Evolutionary conservation across 768 basidiomycete species (phyloP).

Genomic region (Suillus occidentalis): DNA sequence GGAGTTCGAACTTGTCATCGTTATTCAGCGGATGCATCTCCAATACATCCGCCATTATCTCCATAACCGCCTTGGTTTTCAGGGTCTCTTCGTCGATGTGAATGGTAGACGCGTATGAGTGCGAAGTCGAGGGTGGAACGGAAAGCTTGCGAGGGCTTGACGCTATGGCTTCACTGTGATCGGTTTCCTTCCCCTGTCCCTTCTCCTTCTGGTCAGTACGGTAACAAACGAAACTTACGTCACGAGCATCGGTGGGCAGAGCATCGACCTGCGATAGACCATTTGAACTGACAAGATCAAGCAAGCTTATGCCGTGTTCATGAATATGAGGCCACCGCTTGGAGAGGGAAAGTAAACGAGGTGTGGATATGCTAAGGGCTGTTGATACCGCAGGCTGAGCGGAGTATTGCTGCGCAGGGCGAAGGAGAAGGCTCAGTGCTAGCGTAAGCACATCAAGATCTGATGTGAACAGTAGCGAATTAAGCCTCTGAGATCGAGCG

Average conservation of each 20-base stretch:
- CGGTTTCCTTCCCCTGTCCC: conserved; percentile 48
- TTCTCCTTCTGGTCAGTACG: conserved; percentile 53
- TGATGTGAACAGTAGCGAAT: conserved; percentile 81
- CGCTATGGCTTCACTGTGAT: conserved; percentile 40
- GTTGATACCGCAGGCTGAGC: conserved; percentile 82
- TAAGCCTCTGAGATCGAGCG: conserved; percentile 65
- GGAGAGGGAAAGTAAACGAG: conserved; percentile 78
- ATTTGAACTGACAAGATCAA: conserved; percentile 65
- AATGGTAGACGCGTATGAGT: conserved; percentile 54
- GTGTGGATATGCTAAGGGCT: conserved; percentile 77
- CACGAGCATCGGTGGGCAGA: conserved; percentile 71
- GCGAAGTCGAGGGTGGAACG: conserved; percentile 33
- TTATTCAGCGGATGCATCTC: conserved; percentile 70
- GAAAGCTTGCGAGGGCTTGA: conserved; percentile 51
- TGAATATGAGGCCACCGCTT: conserved; percentile 83
- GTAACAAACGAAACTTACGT: conserved; percentile 84
- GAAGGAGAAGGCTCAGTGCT: conserved; percentile 81
- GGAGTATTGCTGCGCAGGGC: conserved; percentile 95
- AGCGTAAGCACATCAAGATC: conserved; percentile 88
- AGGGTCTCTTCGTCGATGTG: conserved; percentile 64
- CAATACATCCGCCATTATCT: conserved; percentile 72
- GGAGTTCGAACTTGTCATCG: conserved; percentile 82
- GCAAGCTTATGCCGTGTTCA: conserved; percentile 75
- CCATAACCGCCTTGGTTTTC: conserved; percentile 64
- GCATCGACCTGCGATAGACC: conserved; percentile 53